phyloP scores from a whole-genome alignment of 352 stramenopile genomes.

The Globisporangium iwayamae region DNA sequence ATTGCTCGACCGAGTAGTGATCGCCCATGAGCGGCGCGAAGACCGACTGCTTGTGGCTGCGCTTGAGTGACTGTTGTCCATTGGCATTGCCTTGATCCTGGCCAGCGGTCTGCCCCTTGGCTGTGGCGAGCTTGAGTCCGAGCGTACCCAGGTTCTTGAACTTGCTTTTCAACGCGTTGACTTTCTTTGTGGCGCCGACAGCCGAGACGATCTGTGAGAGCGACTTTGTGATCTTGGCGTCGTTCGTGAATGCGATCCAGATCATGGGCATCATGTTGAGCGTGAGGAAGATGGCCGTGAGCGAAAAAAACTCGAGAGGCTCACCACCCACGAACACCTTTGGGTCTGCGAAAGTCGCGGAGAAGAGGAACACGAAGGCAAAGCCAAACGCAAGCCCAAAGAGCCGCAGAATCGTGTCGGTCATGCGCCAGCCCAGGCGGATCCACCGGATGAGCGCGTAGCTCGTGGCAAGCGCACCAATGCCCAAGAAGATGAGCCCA shows the following conservation, averaged over 20 bases:
- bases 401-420: slow-evolving; percentile 42
- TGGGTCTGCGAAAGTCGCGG: slow-evolving; percentile 73
- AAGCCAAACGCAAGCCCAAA: slow-evolving; percentile 52
- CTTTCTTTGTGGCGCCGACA: slow-evolving; percentile 73
- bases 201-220: slow-evolving; percentile 76
- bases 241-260: slow-evolving; percentile 89
- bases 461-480: slow-evolving; percentile 31
- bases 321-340: slow-evolving; percentile 64
- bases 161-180: slow-evolving; percentile 71
- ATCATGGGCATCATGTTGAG: slow-evolving; percentile 90
- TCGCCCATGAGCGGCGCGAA: slow-evolving; percentile 76
- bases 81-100: slow-evolving; percentile 3
- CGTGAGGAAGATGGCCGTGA: slow-evolving; percentile 77
- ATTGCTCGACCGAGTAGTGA: slow-evolving; percentile 77
- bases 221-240: slow-evolving; percentile 82
- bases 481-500: slow-evolving; percentile 68
- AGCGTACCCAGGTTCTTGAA: slow-evolving; percentile 82
- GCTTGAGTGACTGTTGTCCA: slow-evolving; percentile 13
- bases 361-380: slow-evolving; percentile 79
- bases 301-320: slow-evolving; percentile 71
- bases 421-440: slow-evolving; percentile 83
- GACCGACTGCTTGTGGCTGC: slow-evolving; percentile 54
- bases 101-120: slow-evolving; percentile 21
- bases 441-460: slow-evolving; percentile 63
- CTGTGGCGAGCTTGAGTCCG: slow-evolving; percentile 64